These are phyloP conservation scores for Naegleria gruberi DNA, from an alignment of 208 protist genomes.

Conservation along the genomic window DNA sequence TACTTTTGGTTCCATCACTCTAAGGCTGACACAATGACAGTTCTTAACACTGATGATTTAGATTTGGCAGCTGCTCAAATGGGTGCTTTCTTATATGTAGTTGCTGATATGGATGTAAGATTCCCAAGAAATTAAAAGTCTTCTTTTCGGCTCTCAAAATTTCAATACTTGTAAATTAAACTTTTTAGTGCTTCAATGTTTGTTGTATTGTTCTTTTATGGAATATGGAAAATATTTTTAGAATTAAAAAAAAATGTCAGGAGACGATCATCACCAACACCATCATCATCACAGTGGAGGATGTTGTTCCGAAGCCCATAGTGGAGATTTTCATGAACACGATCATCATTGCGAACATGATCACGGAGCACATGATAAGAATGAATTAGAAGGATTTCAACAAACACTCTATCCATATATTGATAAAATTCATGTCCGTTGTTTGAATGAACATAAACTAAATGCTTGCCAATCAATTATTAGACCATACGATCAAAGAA, in stretches of 20 bases:
- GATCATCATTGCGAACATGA: not conserved
- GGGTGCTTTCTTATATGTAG: not conserved
- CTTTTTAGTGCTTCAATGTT: too few relatives aligned
- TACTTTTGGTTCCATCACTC: constrained; percentile 3
- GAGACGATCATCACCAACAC: not conserved
- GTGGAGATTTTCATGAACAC: not conserved
- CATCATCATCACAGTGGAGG: not conserved
- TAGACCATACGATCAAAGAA: not conserved
- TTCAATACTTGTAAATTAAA: too few relatives aligned
- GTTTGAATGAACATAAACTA: not conserved
- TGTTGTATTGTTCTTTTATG: too few relatives aligned
- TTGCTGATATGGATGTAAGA: not conserved
- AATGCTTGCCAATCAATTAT: not conserved
- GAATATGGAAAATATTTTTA: too few relatives aligned
- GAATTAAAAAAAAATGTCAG: not conserved
- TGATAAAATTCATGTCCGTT: not conserved
- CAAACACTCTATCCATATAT: constrained; percentile 10
- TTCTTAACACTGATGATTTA: not conserved
- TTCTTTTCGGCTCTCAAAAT: too few relatives aligned
- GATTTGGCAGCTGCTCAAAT: not conserved
- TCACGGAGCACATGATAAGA: not conserved
- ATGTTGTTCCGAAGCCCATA: not conserved
- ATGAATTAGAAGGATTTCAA: not conserved
- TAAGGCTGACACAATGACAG: not conserved
- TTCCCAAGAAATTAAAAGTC: not conserved